Conservation (phyloP, 371 early-diverging fungal genomes). For the Mucor lusitanicus region DNA sequence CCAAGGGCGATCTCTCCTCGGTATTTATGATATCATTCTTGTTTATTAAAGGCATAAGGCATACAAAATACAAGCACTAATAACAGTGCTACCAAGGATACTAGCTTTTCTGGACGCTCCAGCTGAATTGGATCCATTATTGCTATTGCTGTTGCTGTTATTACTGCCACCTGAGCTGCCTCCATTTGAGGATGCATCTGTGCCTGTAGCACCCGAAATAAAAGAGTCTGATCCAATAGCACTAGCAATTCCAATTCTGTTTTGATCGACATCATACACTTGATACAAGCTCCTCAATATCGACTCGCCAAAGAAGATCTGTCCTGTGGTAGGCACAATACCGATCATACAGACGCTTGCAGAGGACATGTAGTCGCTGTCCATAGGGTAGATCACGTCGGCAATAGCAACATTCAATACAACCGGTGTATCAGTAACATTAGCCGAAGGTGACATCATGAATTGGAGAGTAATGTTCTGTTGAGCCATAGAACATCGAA, state of each 20-base stretch:
- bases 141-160: neutral
- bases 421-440: constrained; percentile 14
- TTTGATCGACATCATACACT: constrained; percentile 23
- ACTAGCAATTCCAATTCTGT: constrained; percentile 27
- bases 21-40: neutral
- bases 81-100: neutral
- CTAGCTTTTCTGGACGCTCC: neutral
- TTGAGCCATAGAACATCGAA: constrained; percentile 28
- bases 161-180: neutral
- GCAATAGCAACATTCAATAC: constrained; percentile 30
- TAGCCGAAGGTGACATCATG: constrained; percentile 23
- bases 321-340: constrained; percentile 17
- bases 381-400: constrained; percentile 40
- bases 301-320: constrained; percentile 17
- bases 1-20: neutral
- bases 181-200: neutral
- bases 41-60: neutral
- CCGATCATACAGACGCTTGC: constrained; percentile 44
- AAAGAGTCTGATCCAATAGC: neutral
- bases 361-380: constrained; percentile 17
- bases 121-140: neutral
- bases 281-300: constrained; percentile 17
- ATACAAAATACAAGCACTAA: neutral
- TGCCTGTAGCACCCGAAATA: neutral
- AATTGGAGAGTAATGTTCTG: constrained; percentile 25